Percentiles rank a stretch among this genome's conserved stretches.
Conservation (phyloP, 1,284 basidiomycete species). For the Tilletiaria anomala region DNA sequence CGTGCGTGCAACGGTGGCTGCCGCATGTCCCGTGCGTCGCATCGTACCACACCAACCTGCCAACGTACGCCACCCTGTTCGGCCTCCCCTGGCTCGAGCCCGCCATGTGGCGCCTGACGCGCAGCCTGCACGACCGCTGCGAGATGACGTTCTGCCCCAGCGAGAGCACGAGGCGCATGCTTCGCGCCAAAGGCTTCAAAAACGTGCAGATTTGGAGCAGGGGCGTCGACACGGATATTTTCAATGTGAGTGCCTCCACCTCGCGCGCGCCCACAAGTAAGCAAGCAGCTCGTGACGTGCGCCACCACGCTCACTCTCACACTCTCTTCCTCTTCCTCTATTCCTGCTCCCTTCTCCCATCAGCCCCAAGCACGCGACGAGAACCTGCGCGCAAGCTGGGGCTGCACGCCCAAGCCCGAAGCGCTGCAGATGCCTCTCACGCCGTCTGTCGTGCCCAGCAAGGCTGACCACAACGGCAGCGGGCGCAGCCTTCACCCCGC, state of each 20-base stretch:
- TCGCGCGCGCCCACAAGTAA: not conserved
- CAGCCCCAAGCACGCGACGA: conserved; percentile 42
- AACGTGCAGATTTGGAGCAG: conserved; percentile 48
- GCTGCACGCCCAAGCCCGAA: conserved; percentile 29
- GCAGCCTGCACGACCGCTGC: conserved; percentile 31
- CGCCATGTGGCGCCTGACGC: conserved; percentile 40
- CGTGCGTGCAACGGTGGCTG: conserved; percentile 36
- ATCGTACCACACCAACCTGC: conserved; percentile 49
- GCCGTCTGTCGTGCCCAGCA: conserved; percentile 30
- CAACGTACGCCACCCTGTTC: conserved; percentile 48
- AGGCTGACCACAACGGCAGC: conserved; percentile 10
- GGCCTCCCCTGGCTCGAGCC: conserved; percentile 46
- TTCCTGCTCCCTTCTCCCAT: conserved; percentile 41
- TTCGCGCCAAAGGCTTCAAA: conserved; percentile 42
- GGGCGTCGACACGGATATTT: conserved; percentile 22
- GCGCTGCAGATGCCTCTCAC: too few species aligned
- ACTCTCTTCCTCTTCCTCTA: not conserved
- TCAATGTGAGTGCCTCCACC: conserved; percentile 7
- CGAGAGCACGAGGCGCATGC: conserved; percentile 45
- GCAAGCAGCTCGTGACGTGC: not conserved
- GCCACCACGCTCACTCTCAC: not conserved
- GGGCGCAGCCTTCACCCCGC: not conserved
- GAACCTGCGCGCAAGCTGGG: conserved; percentile 43
- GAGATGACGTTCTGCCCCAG: conserved; percentile 47
- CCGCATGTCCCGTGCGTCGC: conserved; percentile 45